Base-by-base conservation (phyloP, 495 filamentous ascomycete species). In the Talaromyces thailandensis region DNA sequence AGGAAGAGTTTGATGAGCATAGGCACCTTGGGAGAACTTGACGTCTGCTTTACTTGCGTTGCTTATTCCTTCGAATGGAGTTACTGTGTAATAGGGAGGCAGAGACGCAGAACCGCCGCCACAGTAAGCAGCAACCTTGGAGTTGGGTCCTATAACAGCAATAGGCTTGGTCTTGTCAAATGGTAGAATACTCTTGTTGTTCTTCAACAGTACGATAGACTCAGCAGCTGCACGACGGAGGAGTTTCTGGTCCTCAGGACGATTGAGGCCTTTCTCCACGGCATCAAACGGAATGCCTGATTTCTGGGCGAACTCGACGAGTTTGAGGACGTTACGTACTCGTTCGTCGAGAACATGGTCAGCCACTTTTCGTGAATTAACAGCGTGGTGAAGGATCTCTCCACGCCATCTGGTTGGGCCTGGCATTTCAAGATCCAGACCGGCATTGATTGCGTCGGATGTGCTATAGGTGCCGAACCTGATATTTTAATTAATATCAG, bases 61-160 rank as follows among this genome's bases (percentile, higher is more conserved):
- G 23, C 72, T 73, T n/a, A 91, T 82, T 18, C 85, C 88, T 12
- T 88, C 85, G 63, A 82, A 88, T 0, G 88, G 87, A 0, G 84
- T 85, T 28, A 88, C 78, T 21, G 82, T 86, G 71, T 94, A 93
- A 70, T 96, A 93, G 4, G 91, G 86, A 63, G 86, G 86, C 29
- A 95, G 73, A 55, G 84, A 87, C 1, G 91, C 90, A 64, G 88
- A 92, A 8, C 92, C 90, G 62, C 92, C 92, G 45, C 92, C 91
- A 58, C 88, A 86, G 57, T 88, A 88, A 37, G 89, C 86, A 0
- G 90, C 88, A 56, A 87, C 75, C 65, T 89, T 89, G 35, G 88
- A 82, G 68, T 93, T 93, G 14, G 90, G 90, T 6, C 90, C 90
- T 62, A 96, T 94, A 31, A 94, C 80, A 7, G 90, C 85, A 52